Percentiles rank a stretch among this genome's conserved stretches.
phyloP scores from a whole-genome alignment of 495 filamentous ascomycete species.

The Gamarada debralockiae region DNA sequence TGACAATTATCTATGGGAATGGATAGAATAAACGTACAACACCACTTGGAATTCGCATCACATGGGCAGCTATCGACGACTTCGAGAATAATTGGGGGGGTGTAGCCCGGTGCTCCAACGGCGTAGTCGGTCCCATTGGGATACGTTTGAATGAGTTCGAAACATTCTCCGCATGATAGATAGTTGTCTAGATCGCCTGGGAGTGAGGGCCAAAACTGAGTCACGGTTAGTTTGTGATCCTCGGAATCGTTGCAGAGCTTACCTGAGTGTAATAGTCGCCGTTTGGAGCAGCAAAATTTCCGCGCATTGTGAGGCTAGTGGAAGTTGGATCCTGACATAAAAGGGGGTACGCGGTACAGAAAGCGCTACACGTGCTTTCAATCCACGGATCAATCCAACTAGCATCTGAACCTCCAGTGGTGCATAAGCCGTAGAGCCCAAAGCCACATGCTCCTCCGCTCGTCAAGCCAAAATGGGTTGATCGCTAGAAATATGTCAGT shows the following conservation, averaged over 20 bases:
- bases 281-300: conserved; percentile 17
- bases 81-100: conserved; percentile 14
- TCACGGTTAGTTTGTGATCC: neutral
- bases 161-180: conserved; percentile 15
- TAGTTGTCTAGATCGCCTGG: conserved; percentile 17
- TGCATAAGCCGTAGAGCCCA: conserved; percentile 14
- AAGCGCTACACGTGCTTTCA: conserved; percentile 10
- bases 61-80: conserved; percentile 14
- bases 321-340: conserved; percentile 10
- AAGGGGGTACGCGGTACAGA: conserved; percentile 13
- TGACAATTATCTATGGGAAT: too few relatives aligned
- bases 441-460: conserved; percentile 17
- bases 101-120: conserved; percentile 7
- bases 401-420: conserved; percentile 1
- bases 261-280: conserved; percentile 17
- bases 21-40: conserved; percentile 3
- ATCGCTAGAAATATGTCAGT: conserved; percentile 7
- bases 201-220: conserved; percentile 16
- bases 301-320: conserved; percentile 4
- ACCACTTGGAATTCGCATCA: conserved; percentile 14
- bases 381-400: conserved; percentile 13
- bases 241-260: neutral
- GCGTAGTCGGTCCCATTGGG: conserved; percentile 13
- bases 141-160: conserved; percentile 10
- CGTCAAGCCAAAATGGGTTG: conserved; percentile 13